These are phyloP conservation scores for Trichoderma lentiforme DNA, from an alignment of 2,329 filamentous ascomycete genomes.

Conservation along the genomic window DNA sequence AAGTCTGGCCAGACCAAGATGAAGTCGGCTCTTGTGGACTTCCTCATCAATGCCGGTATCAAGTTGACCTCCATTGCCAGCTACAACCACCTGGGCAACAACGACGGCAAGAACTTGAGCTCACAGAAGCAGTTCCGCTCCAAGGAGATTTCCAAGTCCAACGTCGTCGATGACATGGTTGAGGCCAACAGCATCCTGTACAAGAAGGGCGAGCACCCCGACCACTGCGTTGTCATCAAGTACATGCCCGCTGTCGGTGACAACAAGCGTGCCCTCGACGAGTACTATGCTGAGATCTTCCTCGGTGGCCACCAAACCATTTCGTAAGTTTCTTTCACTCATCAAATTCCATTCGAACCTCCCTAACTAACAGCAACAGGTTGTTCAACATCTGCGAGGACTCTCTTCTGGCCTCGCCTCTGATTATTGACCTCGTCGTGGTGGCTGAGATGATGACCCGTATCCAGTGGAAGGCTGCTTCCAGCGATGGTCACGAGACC, in stretches of 20 bases:
- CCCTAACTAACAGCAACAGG: conserved; percentile 45
- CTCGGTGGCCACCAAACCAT: conserved; percentile 98
- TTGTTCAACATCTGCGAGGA: conserved; percentile 99
- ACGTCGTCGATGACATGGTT: conserved; percentile 99
- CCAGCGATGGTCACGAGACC: conserved; percentile 48
- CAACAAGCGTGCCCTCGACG: conserved; percentile 97
- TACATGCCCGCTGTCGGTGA: conserved; percentile 99
- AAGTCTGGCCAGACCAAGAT: conserved; percentile 99
- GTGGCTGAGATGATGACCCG: conserved; percentile 98
- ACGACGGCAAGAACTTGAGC: conserved; percentile 97
- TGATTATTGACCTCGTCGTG: conserved; percentile 95
- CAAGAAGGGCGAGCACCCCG: conserved; percentile 86
- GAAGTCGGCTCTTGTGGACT: conserved; percentile 98
- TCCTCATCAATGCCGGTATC: conserved; percentile 97
- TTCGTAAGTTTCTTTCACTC: conserved; percentile 49
- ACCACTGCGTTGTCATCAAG: conserved; percentile 99
- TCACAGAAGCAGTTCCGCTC: conserved; percentile 98
- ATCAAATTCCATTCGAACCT: not conserved
- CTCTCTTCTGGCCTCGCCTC: conserved; percentile 87
- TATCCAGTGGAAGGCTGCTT: conserved; percentile 78
- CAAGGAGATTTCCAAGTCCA: conserved; percentile 99
- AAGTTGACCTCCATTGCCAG: conserved; percentile 97
- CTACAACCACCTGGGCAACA: conserved; percentile 99
- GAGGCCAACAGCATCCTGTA: conserved; percentile 91
- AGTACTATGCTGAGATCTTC: conserved; percentile 99